Evolutionary conservation across 306 rosid genomes (phyloP).

Genomic region (Cucumis sativus): Cucumber_9930_V3 NC_026655.2:5756001-5756500

Average conservation of each 20-base stretch:
- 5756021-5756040: not conserved
- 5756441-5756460: not conserved
- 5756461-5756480: not conserved
- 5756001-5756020: not conserved
- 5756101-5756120: not conserved
- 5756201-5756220: not conserved
- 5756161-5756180: not conserved
- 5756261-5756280: not conserved
- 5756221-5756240: not conserved
- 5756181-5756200: not conserved
- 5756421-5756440: not conserved
- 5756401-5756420: not conserved
- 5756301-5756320: not conserved
- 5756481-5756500: not conserved
- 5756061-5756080: not conserved
- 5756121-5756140: not conserved
- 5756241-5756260: not conserved
- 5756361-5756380: not conserved
- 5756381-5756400: not conserved
- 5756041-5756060: not conserved
- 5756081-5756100: not conserved
- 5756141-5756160: not conserved
- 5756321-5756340: not conserved
- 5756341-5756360: not conserved
- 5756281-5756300: not conserved